A percentile compares a stretch with the other conserved stretches of the same genome.
Evolutionary conservation across 2,329 filamentous ascomycete genomes (phyloP).

Genomic region (Lachnellula occidentalis): DNA sequence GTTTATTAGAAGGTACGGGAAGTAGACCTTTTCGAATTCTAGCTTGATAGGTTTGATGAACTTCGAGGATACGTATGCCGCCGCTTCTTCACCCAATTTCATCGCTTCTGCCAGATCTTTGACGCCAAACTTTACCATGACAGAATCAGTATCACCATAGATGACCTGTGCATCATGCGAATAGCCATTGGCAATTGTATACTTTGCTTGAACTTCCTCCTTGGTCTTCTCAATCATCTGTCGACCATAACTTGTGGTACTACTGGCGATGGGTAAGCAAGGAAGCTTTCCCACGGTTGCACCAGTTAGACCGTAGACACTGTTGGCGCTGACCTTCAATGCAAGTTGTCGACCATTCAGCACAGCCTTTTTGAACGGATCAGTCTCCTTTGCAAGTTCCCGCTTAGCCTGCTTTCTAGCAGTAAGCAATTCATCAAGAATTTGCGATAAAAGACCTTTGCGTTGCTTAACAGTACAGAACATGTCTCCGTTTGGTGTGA

Average conservation of each 20-base stretch:
- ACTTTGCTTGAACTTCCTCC: slow-evolving; percentile 84
- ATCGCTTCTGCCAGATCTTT: slow-evolving; percentile 82
- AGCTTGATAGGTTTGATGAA: slow-evolving; percentile 97
- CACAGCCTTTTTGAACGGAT: slow-evolving; percentile 96
- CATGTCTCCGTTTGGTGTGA: slow-evolving; percentile 89
- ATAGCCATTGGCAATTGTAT: slow-evolving; percentile 92
- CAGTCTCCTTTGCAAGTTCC: slow-evolving; percentile 81
- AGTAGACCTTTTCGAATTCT: slow-evolving; percentile 99
- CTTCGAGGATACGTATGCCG: slow-evolving; percentile 80
- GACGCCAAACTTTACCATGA: slow-evolving; percentile 98
- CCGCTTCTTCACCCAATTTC: slow-evolving; percentile 91
- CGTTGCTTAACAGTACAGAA: slow-evolving; percentile 85
- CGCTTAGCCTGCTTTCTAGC: slow-evolving; percentile 93
- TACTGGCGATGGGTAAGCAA: slow-evolving; percentile 91
- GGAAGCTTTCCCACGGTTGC: slow-evolving; percentile 94
- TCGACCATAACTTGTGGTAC: slow-evolving; percentile 92
- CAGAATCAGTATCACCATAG: slow-evolving; percentile 97
- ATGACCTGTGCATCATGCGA: slow-evolving; percentile 93
- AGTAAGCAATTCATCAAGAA: slow-evolving; percentile 86
- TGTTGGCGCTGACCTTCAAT: slow-evolving; percentile 94
- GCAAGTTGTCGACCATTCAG: slow-evolving; percentile 95
- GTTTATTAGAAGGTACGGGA: slow-evolving; percentile 96
- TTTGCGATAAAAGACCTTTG: slow-evolving; percentile 89
- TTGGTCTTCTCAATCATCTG: slow-evolving; percentile 99
- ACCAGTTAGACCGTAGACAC: slow-evolving; percentile 94